These are phyloP conservation scores for Coniochaeta sp. DNA, from an alignment of 2,329 filamentous ascomycete species.

Conservation along the genomic window DNA sequence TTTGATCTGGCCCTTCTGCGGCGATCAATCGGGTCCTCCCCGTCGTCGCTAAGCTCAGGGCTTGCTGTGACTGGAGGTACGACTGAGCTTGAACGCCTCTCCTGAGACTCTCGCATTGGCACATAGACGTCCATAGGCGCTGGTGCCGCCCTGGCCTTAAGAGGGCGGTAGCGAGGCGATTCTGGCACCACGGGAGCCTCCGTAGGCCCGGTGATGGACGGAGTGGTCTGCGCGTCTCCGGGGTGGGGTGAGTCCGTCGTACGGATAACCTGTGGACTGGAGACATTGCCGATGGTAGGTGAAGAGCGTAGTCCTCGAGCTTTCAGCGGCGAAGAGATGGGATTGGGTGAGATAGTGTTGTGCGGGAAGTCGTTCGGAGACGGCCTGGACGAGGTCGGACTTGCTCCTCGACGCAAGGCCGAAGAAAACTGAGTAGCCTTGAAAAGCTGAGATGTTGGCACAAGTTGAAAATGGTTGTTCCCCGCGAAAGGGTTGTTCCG, in stretches of 20 bases:
- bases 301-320: conserved; percentile 39
- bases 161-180: conserved; percentile 1
- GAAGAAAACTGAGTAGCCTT: conserved; percentile 48
- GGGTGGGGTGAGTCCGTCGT: conserved; percentile 22
- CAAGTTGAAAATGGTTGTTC: conserved; percentile 25
- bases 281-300: conserved; percentile 17
- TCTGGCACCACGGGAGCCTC: not conserved
- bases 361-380: conserved; percentile 39
- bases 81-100: conserved; percentile 20
- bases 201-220: conserved; percentile 4
- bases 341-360: conserved; percentile 38
- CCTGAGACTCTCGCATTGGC: conserved; percentile 38
- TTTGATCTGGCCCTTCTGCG: conserved; percentile 28
- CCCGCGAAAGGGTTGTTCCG: conserved; percentile 39
- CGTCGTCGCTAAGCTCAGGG: conserved; percentile 20
- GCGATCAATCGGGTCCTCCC: conserved; percentile 27
- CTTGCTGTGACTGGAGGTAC: conserved; percentile 14
- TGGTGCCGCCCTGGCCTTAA: conserved; percentile 1
- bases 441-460: conserved; percentile 42
- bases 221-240: conserved; percentile 24
- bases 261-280: conserved; percentile 11
- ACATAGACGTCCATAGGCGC: conserved; percentile 35
- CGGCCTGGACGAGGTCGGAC: conserved; percentile 51
- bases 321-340: conserved; percentile 41
- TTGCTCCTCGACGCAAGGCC: conserved; percentile 35